These are phyloP conservation scores for Lenwebbia sp. DNA, from an alignment of 345 rosid species.

Conservation along the genomic window DNA sequence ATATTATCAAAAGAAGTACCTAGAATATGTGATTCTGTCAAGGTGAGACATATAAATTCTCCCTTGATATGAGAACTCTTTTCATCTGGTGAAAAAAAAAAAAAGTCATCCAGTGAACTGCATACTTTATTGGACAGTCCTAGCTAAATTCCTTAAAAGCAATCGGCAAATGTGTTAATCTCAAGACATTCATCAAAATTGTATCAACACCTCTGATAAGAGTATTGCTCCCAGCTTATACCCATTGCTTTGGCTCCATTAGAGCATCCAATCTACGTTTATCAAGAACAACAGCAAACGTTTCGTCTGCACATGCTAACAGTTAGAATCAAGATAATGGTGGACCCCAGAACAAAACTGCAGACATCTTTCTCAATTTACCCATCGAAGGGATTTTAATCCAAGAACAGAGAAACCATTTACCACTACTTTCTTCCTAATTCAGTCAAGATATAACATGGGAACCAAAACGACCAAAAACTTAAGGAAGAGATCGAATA, in stretches of 20 bases:
- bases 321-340: background rate
- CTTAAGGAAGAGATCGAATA: too few relatives aligned
- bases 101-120: background rate
- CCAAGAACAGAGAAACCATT: too few relatives aligned
- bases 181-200: too few relatives aligned
- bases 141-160: background rate
- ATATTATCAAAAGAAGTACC: constrained; percentile 13
- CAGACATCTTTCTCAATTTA: background rate
- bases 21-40: too few relatives aligned
- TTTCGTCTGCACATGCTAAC: constrained; percentile 12
- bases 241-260: constrained; percentile 81
- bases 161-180: too few relatives aligned
- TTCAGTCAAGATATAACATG: too few relatives aligned
- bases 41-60: constrained; percentile 29
- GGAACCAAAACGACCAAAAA: too few relatives aligned
- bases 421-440: too few relatives aligned
- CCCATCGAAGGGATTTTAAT: too few relatives aligned
- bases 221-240: constrained; percentile 60
- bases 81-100: constrained; percentile 36
- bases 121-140: background rate
- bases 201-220: constrained; percentile 50
- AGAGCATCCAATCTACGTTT: constrained; percentile 96
- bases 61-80: constrained; percentile 63
- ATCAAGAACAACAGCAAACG: constrained; percentile 62
- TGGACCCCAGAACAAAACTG: background rate